These are phyloP conservation scores for Gardenia jasminoides DNA, from an alignment of 257 asterid species.

Conservation along the genomic window DNA sequence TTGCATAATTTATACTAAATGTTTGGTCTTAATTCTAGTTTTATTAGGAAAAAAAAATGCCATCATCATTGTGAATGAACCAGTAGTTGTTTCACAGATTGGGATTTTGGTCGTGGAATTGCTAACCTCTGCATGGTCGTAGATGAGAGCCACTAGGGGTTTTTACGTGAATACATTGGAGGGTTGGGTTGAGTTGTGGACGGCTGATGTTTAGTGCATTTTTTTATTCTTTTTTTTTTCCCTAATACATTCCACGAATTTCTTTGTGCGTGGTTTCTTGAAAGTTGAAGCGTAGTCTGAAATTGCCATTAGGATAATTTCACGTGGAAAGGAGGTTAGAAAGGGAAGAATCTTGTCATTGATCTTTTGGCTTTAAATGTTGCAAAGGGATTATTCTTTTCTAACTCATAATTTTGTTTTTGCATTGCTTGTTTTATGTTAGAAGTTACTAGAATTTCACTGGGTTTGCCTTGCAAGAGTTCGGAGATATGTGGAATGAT, in stretches of 20 bases:
- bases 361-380: background rate
- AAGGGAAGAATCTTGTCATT: background rate
- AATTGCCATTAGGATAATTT: background rate
- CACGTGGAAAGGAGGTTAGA: background rate
- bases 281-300: background rate
- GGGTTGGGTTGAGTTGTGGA: background rate
- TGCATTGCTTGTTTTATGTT: background rate
- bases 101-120: slow-evolving; percentile 1
- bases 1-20: background rate
- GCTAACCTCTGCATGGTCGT: background rate
- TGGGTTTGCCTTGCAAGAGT: background rate
- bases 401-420: background rate
- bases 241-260: background rate
- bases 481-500: background rate
- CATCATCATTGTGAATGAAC: background rate
- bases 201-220: background rate
- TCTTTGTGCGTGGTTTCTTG: background rate
- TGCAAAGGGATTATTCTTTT: background rate
- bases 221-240: too few relatives aligned
- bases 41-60: background rate
- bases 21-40: background rate
- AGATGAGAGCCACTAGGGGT: background rate
- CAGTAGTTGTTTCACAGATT: background rate
- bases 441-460: background rate
- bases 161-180: slow-evolving; percentile 4